Conservation (phyloP, 2,329 filamentous ascomycete genomes). For the Aureobasidium leucospermi region DNA sequence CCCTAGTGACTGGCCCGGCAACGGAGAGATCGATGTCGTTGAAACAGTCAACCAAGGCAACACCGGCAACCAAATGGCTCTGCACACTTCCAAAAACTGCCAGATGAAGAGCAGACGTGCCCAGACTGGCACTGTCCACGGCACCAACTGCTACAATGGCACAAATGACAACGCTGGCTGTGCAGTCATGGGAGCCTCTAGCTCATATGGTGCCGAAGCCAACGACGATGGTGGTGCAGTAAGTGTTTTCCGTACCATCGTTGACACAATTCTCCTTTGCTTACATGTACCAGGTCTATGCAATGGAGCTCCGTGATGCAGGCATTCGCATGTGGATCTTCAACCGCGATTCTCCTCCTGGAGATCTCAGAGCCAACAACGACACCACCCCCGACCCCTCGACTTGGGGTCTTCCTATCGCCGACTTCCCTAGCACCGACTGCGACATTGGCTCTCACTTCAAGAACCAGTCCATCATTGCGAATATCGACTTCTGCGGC, state of each 20-base stretch:
- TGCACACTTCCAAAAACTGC: conserved; percentile 30
- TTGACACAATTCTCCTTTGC: background rate
- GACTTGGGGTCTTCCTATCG: conserved; percentile 53
- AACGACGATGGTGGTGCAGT: conserved; percentile 38
- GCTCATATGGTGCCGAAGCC: conserved; percentile 28
- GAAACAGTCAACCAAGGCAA: conserved; percentile 29
- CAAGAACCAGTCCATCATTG: conserved; percentile 57
- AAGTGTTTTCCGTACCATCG: background rate
- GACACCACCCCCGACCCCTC: conserved; percentile 50
- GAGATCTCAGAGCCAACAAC: conserved; percentile 34
- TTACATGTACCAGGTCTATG: conserved; percentile 33
- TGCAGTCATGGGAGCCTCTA: conserved; percentile 54
- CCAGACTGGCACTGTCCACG: conserved; percentile 58
- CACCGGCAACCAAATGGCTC: conserved; percentile 26
- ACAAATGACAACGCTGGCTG: conserved; percentile 30
- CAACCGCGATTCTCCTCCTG: conserved; percentile 27
- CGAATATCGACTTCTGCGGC: conserved; percentile 60
- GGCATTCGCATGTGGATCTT: conserved; percentile 49
- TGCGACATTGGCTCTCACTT: conserved; percentile 56
- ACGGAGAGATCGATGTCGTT: conserved; percentile 34
- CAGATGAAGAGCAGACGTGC: conserved; percentile 46
- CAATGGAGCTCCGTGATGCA: conserved; percentile 52
- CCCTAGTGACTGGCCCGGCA: conserved; percentile 50
- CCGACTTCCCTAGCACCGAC: conserved; percentile 57
- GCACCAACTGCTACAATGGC: conserved; percentile 30